Evolutionary conservation across 768 basidiomycete genomes (phyloP), one percentile per base, ranked within the genome.

Genomic region (Termitomyces sp.): DNA sequence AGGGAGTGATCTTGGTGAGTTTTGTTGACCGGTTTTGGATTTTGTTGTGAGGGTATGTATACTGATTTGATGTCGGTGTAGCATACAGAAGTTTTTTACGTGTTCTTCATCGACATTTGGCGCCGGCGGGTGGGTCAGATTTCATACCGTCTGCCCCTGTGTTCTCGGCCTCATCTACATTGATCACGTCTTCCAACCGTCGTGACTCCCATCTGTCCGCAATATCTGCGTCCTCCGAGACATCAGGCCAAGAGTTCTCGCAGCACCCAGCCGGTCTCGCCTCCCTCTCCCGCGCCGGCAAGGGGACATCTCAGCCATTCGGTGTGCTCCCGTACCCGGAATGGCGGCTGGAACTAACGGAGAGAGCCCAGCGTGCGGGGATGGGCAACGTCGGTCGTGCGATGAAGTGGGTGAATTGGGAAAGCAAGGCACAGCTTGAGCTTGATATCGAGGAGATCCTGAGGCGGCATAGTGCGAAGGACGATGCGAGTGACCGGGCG

Each of bases 311-410:
- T 2, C 63, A 66, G 35, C 66, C 68, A 13, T 73, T 77, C 18
- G 75, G 77, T 4, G 76, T 81, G 0, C 69, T 87, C 1, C 82
- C 81, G 0, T 90, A 87, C 69, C 89, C 89, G 0, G 88, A 89
- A 64, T 91, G 89, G 89, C 81, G 88, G 0, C 66, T 75, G 0
- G 76, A 77, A 2, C 67, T 85, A 0, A 76, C 84, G 1, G 73
- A 77, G 44, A 77, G 79, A 45, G 88, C 88, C 0, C 78, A 81
- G 12, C 76, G 78, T 33, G 82, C 86, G 13, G 86, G 87, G 0
- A 73, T 87, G 69, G 84, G 88, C 0, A 78, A 84, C n/a, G 74
- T 84, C 0, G 80, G 82, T 0, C 76, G 79, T 33, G 82, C 86
- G 0, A 75, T 87, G 76, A 80, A 82, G 45, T 78, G 80, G 71